These are phyloP conservation scores for Hypoxylon fragiforme DNA, from an alignment of 495 filamentous ascomycete genomes.

Conservation along the genomic window DNA sequence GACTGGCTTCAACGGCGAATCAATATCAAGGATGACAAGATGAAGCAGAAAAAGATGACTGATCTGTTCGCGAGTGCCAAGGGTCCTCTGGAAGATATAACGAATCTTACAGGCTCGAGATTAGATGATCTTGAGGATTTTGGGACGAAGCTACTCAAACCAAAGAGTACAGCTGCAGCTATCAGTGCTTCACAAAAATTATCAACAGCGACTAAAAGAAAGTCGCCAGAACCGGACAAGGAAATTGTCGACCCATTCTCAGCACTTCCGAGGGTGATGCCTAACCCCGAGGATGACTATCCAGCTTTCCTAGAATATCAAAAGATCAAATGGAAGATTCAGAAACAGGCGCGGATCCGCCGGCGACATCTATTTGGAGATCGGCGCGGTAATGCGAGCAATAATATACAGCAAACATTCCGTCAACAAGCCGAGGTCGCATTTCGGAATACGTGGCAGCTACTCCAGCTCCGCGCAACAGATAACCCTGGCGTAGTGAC, in stretches of 20 bases:
- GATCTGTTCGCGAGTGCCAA: slow-evolving; percentile 77
- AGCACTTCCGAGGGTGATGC: slow-evolving; percentile 82
- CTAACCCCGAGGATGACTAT: slow-evolving; percentile 84
- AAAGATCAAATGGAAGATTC: slow-evolving; percentile 98
- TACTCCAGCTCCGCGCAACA: slow-evolving; percentile 82
- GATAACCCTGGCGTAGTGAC: slow-evolving; percentile 81
- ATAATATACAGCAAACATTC: slow-evolving; percentile 84
- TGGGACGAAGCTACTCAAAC: slow-evolving; percentile 68
- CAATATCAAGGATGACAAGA: slow-evolving; percentile 90
- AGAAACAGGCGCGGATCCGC: slow-evolving; percentile 86
- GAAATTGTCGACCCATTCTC: slow-evolving; percentile 78
- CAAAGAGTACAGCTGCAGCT: slow-evolving; percentile 65
- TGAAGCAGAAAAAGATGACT: slow-evolving; percentile 98
- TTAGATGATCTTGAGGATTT: slow-evolving; percentile 86
- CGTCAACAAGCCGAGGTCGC: slow-evolving; percentile 86
- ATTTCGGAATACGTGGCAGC: slow-evolving; percentile 91
- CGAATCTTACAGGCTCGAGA: slow-evolving; percentile 59
- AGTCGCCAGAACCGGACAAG: slow-evolving; percentile 65
- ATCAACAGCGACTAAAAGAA: slow-evolving; percentile 71
- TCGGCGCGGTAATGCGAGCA: slow-evolving; percentile 64
- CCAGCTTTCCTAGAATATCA: slow-evolving; percentile 89
- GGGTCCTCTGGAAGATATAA: slow-evolving; percentile 70
- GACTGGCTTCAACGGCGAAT: slow-evolving; percentile 96
- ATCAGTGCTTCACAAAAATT: slow-evolving; percentile 50
- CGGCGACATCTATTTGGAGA: slow-evolving; percentile 94